phyloP scores from a whole-genome alignment of 1,284 basidiomycete genomes.

The Heterobasidion occidentale region DNA sequence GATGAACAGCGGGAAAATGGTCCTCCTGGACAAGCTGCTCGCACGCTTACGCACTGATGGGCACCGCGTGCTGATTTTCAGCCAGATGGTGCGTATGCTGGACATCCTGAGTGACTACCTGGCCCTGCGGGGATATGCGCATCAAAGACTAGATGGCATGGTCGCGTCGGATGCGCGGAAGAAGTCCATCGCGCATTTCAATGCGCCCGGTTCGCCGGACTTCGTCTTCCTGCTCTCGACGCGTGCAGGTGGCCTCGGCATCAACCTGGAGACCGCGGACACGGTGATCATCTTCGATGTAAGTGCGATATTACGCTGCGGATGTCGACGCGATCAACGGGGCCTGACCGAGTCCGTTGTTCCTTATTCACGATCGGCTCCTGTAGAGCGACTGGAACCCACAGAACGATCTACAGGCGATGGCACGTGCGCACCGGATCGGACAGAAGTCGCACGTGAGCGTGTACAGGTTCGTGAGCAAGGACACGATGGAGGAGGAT shows the following conservation, averaged over 20 bases:
- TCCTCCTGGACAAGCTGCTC: constrained; percentile 91
- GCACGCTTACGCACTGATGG: constrained; percentile 84
- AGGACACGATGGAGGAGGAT: constrained; percentile 99
- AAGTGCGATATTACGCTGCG: constrained; percentile 23
- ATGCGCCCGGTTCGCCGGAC: constrained; percentile 64
- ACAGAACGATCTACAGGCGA: constrained; percentile 97
- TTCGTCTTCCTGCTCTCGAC: constrained; percentile 87
- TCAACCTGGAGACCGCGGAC: constrained; percentile 97
- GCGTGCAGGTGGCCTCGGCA: constrained; percentile 94
- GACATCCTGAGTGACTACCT: constrained; percentile 99
- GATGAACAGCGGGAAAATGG: constrained; percentile 98
- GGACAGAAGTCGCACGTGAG: constrained; percentile 98
- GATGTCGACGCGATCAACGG: neutral
- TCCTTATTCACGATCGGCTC: neutral
- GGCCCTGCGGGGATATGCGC: constrained; percentile 78
- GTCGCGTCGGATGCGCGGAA: constrained; percentile 78
- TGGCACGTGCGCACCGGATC: constrained; percentile 97
- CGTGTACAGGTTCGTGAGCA: constrained; percentile 97
- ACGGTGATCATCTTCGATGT: constrained; percentile 99
- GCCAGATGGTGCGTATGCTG: constrained; percentile 98
- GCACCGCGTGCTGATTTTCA: constrained; percentile 97
- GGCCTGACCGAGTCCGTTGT: constrained; percentile 6
- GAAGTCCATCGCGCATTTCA: constrained; percentile 76
- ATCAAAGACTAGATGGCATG: constrained; percentile 71
- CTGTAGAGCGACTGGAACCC: constrained; percentile 90